Evolutionary conservation across 495 filamentous ascomycete genomes (phyloP).

Genomic region (Bryoglossum gracile): DNA sequence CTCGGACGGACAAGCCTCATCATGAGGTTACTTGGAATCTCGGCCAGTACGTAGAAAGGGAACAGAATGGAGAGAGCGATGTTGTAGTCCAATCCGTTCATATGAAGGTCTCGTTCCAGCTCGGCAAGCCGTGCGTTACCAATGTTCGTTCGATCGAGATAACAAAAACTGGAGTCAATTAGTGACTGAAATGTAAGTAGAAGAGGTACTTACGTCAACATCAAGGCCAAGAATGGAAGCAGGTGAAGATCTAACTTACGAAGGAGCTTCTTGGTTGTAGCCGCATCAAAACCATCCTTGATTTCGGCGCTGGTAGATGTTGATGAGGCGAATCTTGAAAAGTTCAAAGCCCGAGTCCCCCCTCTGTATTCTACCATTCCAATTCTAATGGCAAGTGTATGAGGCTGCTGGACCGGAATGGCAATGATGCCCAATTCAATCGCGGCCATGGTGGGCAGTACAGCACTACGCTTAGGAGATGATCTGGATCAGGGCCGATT

Average conservation of each 20-base stretch:
- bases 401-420: too few relatives aligned
- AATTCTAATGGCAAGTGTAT: not conserved
- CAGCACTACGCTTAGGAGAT: too few relatives aligned
- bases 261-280: slow-evolving; percentile 35
- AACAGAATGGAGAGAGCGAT: slow-evolving; percentile 60
- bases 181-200: not conserved
- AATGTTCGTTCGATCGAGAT: slow-evolving; percentile 57
- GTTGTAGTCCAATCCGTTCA: slow-evolving; percentile 47
- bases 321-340: not conserved
- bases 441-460: too few relatives aligned
- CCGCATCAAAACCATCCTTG: slow-evolving; percentile 8
- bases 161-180: slow-evolving; percentile 29
- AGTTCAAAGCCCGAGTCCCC: too few relatives aligned
- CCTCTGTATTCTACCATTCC: not conserved
- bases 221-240: slow-evolving; percentile 45
- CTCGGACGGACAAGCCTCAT: slow-evolving; percentile 54
- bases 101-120: slow-evolving; percentile 48
- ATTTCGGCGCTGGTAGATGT: not conserved
- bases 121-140: slow-evolving; percentile 64
- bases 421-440: too few relatives aligned
- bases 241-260: slow-evolving; percentile 43
- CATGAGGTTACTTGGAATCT: slow-evolving; percentile 59
- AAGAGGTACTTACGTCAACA: slow-evolving; percentile 34
- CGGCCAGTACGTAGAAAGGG: slow-evolving; percentile 57
- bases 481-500: too few relatives aligned